Evolutionary conservation across 768 basidiomycete species (phyloP).

Genomic region (Pleurotus salmoneostramineus): DNA sequence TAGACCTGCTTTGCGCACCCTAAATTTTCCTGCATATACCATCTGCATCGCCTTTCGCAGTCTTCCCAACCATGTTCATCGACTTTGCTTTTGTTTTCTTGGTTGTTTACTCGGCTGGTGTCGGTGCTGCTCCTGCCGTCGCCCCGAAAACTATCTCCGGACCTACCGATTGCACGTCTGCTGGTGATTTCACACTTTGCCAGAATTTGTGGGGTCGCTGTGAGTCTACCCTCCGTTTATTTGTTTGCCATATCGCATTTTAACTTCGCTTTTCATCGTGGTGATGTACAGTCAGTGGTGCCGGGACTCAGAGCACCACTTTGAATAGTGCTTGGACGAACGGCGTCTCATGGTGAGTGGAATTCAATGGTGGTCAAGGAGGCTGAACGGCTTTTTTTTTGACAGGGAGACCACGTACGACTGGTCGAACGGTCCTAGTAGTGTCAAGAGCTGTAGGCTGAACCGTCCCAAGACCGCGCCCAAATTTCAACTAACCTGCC

Average conservation of each 20-base stretch:
- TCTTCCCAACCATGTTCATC: neutral
- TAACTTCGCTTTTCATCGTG: no score
- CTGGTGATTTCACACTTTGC: slow-evolving; percentile 47
- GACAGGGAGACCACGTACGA: slow-evolving; percentile 38
- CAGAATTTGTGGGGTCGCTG: slow-evolving; percentile 54
- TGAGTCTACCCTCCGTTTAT: slow-evolving; percentile 19
- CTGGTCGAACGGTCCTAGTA: slow-evolving; percentile 47
- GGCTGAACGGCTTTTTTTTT: no score
- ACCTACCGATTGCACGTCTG: slow-evolving; percentile 37
- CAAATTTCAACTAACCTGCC: neutral
- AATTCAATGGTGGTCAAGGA: neutral
- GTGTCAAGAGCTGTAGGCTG: slow-evolving; percentile 52
- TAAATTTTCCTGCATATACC: no score
- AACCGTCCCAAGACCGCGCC: neutral
- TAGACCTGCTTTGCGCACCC: no score
- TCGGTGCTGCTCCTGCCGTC: slow-evolving; percentile 13
- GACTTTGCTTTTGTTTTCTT: neutral
- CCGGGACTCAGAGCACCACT: slow-evolving; percentile 46
- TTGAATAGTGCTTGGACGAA: slow-evolving; percentile 33
- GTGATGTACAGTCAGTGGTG: slow-evolving; percentile 30
- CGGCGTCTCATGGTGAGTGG: slow-evolving; percentile 38
- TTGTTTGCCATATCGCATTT: no score
- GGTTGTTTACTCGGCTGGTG: slow-evolving; percentile 2
- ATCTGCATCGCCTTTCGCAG: neutral
- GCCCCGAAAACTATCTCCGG: slow-evolving; percentile 38